These are phyloP conservation scores for Cercospora canescens DNA, from an alignment of 2,329 filamentous ascomycete genomes.

Conservation along the genomic window DNA sequence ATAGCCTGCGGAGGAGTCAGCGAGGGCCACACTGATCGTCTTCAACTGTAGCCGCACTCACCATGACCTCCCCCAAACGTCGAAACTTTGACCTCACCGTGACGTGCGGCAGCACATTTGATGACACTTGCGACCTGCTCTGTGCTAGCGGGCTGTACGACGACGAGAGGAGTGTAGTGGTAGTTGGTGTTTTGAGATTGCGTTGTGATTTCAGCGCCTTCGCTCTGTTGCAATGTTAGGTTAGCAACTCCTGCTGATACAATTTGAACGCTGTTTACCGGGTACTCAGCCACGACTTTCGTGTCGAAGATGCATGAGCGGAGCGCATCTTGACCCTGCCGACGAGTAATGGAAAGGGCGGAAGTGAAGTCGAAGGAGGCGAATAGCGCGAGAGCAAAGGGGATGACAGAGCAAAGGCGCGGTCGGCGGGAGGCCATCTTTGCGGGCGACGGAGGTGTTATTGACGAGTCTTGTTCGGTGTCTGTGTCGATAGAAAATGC, in stretches of 20 bases:
- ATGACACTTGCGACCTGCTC: slow-evolving; percentile 13
- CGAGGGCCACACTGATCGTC: background rate
- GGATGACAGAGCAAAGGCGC: background rate
- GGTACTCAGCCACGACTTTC: background rate
- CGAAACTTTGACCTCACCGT: slow-evolving; percentile 14
- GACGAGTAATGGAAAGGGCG: background rate
- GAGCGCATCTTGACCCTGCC: background rate
- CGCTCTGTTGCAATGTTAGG: background rate
- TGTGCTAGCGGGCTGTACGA: slow-evolving; percentile 15
- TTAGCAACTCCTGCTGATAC: background rate
- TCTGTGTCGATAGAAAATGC: background rate
- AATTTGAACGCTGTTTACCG: background rate
- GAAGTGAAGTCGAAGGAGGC: background rate
- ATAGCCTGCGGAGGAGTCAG: slow-evolving; percentile 10
- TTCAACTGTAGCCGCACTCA: background rate
- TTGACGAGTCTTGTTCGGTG: background rate
- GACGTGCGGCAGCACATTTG: slow-evolving; percentile 6
- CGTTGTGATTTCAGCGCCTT: slow-evolving; percentile 7
- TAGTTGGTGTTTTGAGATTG: slow-evolving; percentile 23
- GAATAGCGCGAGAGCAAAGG: background rate
- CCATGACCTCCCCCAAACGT: slow-evolving; percentile 23
- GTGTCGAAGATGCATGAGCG: background rate
- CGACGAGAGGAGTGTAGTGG: slow-evolving; percentile 15
- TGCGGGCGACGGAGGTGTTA: background rate
- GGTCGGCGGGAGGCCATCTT: background rate